A percentile compares a stretch with the other conserved stretches of the same genome.
Evolutionary conservation across 768 basidiomycete genomes (phyloP).

Genomic region (Rhodocollybia butyracea): DNA sequence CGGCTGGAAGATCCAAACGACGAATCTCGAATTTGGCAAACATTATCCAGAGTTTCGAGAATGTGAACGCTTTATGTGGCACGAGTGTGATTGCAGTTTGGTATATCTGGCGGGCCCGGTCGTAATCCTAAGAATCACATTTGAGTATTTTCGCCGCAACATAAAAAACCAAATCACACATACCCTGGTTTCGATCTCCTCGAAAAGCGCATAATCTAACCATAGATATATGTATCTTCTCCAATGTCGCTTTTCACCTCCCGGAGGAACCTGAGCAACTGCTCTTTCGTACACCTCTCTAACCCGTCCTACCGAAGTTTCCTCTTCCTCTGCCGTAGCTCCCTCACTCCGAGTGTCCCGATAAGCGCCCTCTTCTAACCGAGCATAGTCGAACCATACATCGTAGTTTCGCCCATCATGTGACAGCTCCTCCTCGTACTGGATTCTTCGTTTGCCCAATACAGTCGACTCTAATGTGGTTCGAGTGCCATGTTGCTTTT

Average conservation of each 20-base stretch:
- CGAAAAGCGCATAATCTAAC: slow-evolving; percentile 94
- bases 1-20: slow-evolving; percentile 74
- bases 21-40: slow-evolving; percentile 93
- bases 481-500: slow-evolving; percentile 94
- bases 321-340: slow-evolving; percentile 65
- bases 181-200: slow-evolving; percentile 94
- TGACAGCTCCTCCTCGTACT: slow-evolving; percentile 94
- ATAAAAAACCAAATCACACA: slow-evolving; percentile 10
- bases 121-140: slow-evolving; percentile 58
- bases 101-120: slow-evolving; percentile 86
- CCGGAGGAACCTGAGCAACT: slow-evolving; percentile 93
- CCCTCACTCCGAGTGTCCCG: slow-evolving; percentile 56
- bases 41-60: slow-evolving; percentile 93
- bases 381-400: slow-evolving; percentile 95
- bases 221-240: slow-evolving; percentile 88
- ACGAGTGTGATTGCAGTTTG: slow-evolving; percentile 85
- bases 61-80: slow-evolving; percentile 96
- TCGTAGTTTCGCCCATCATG: slow-evolving; percentile 96
- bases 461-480: slow-evolving; percentile 90
- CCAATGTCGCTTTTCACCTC: slow-evolving; percentile 90
- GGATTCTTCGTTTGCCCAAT: slow-evolving; percentile 94
- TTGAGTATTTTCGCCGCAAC: background rate
- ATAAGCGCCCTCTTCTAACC: slow-evolving; percentile 88
- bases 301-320: slow-evolving; percentile 60
- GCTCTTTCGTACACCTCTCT: slow-evolving; percentile 95